These are phyloP conservation scores for Pythium folliculosum DNA, from an alignment of 352 stramenopile species.

Conservation along the genomic window DNA sequence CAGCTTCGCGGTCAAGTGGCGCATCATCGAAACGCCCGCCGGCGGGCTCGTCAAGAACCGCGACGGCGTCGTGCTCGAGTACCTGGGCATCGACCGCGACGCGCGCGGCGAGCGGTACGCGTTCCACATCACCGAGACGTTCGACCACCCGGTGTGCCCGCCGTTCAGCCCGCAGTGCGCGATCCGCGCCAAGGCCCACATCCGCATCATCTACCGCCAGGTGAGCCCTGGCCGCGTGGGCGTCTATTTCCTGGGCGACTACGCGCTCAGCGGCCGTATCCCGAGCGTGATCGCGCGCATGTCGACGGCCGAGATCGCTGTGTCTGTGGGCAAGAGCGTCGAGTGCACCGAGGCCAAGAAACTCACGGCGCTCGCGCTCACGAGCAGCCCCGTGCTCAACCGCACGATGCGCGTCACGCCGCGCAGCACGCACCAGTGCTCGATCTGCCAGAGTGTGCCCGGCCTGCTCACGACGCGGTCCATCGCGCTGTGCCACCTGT, in stretches of 20 bases:
- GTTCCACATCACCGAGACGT: slow-evolving; percentile 28
- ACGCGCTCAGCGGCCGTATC: slow-evolving; percentile 14
- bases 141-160: slow-evolving; percentile 27
- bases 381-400: slow-evolving; percentile 15
- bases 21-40: slow-evolving; percentile 19
- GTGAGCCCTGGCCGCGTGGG: slow-evolving; percentile 17
- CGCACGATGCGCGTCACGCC: background rate
- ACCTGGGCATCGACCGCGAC: slow-evolving; percentile 30
- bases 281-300: slow-evolving; percentile 10
- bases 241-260: slow-evolving; percentile 24
- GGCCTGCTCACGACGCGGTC: slow-evolving; percentile 12
- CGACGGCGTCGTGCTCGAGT: slow-evolving; percentile 29
- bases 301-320: slow-evolving; percentile 16
- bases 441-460: slow-evolving; percentile 13
- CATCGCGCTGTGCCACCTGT: slow-evolving; percentile 16
- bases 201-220: slow-evolving; percentile 28
- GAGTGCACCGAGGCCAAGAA: slow-evolving; percentile 28
- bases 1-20: slow-evolving; percentile 33
- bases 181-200: slow-evolving; percentile 24
- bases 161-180: slow-evolving; percentile 19
- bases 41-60: slow-evolving; percentile 26
- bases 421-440: slow-evolving; percentile 4
- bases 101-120: slow-evolving; percentile 16
- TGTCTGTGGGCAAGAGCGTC: slow-evolving; percentile 24
- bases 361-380: slow-evolving; percentile 26